These are phyloP conservation scores for Penicillium bialowiezense DNA, from an alignment of 495 filamentous ascomycete species.

Conservation along the genomic window DNA sequence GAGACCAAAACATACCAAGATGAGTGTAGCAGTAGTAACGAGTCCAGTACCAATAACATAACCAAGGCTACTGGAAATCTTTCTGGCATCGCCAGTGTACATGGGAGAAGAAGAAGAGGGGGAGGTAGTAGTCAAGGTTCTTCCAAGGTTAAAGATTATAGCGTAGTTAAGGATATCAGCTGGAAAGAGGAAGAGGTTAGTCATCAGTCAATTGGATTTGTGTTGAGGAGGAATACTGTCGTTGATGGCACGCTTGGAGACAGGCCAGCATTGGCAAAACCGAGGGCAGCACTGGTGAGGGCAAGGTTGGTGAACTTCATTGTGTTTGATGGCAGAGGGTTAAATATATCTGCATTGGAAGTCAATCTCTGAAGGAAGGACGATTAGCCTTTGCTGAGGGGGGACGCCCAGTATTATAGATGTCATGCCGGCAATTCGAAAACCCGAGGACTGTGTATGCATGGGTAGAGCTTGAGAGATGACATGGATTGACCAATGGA, in stretches of 20 bases:
- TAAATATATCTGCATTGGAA: not conserved
- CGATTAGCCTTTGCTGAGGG: not conserved
- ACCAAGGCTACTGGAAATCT: constrained; percentile 1
- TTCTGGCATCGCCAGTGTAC: not conserved
- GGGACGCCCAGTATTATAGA: not conserved
- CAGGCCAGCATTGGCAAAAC: constrained; percentile 11
- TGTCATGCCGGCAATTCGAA: not conserved
- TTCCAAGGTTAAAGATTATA: constrained; percentile 34
- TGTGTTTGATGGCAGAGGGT: not conserved
- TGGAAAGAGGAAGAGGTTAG: not conserved
- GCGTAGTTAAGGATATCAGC: constrained; percentile 37
- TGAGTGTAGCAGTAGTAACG: not conserved
- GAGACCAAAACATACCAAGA: not conserved
- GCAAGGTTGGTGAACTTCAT: constrained; percentile 16
- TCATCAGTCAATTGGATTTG: not conserved
- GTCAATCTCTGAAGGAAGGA: not conserved
- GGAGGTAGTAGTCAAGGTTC: not conserved
- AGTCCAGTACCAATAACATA: constrained; percentile 3
- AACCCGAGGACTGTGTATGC: not conserved
- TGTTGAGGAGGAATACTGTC: constrained; percentile 7
- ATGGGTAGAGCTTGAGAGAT: too few species aligned
- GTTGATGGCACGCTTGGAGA: constrained; percentile 14
- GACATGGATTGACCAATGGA: not conserved
- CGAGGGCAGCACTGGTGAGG: constrained; percentile 8
- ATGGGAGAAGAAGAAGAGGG: constrained; percentile 4